Evolutionary conservation across 306 rosid species (phyloP), one percentile per base, ranked within the genome.

Genomic region (Cucumis melo): DNA sequence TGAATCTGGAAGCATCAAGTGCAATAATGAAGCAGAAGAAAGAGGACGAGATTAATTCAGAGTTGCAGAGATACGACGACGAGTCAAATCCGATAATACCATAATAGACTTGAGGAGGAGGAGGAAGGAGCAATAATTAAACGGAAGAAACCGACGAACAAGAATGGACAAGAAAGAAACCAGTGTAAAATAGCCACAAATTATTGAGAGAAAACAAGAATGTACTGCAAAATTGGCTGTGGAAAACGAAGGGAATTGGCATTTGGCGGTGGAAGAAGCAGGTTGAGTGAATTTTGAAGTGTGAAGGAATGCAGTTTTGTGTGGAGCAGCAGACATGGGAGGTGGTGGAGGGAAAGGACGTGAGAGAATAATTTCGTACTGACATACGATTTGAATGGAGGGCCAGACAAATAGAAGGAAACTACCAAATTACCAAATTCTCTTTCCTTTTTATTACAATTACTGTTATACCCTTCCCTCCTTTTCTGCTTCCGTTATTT

Each of bases 71-170:
- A 60, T 53, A 53, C 44, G 80, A 79, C 39, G 34, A 81, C 50
- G 74, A 38, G 79, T 77, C 81, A 71, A 79, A 80, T 86, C 80
- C 84, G 82, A 7, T 62, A 36, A 10, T 41, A 73, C 57, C 42
- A 67, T 58, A 67, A 59, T 58, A 15, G 75, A 38, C 10, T 41
- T 50, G 60, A 80, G 41, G 39, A 19, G 74, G 39, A 19, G 74
- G 80, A 81, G 50, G 23, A 12, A 81, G 54, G 24, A 7, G 41
- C 21, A 54, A 65, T 80, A 65, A 68, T 53, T 21, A 27, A 78
- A 24, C 16, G 5, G 54, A 27, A 63, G 76, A 84, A 65, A 60
- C 13, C 16, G 65, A 24, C 48, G 63, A 65, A 44, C 34, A 8
- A 50, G 46, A 53, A 61, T 32, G 73, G 23, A 68, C 66, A 42